These are phyloP conservation scores for Pestalotiopsis sp. DNA, from an alignment of 2,329 filamentous ascomycete species.

Conservation along the genomic window DNA sequence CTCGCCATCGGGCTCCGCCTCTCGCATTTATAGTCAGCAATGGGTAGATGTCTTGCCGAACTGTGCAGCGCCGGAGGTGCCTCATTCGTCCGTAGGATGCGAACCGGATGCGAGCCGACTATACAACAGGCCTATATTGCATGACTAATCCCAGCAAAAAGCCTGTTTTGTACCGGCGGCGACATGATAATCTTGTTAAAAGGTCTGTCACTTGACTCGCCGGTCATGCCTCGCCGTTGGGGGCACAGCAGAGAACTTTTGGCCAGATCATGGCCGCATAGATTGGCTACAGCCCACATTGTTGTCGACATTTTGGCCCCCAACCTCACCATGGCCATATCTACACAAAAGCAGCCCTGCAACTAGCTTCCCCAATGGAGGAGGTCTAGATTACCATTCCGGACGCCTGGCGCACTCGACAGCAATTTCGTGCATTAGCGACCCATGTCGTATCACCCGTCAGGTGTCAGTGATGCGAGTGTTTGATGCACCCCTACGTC, in stretches of 20 bases:
- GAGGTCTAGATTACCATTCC: background rate
- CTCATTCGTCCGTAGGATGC: background rate
- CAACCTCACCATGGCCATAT: background rate
- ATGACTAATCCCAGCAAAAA: background rate
- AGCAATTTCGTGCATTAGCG: slow-evolving; percentile 4
- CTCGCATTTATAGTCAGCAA: background rate
- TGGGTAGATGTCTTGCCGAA: background rate
- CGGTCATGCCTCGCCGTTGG: background rate
- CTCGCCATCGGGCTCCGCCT: background rate
- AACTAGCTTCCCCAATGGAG: background rate
- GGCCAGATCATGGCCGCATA: background rate
- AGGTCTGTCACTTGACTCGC: background rate
- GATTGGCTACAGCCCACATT: background rate
- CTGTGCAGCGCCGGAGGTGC: background rate
- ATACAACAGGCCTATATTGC: background rate
- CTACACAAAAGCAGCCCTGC: background rate
- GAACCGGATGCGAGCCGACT: background rate
- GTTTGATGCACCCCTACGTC: background rate
- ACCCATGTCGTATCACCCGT: slow-evolving; percentile 5
- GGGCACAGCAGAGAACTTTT: slow-evolving; percentile 1
- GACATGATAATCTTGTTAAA: background rate
- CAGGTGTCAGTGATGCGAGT: slow-evolving; percentile 7
- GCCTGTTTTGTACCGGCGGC: background rate
- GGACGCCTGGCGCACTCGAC: background rate
- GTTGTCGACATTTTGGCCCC: background rate